phyloP scores from a whole-genome alignment of 176 grass and related monocot species.

The Pharus latifolius region DNA sequence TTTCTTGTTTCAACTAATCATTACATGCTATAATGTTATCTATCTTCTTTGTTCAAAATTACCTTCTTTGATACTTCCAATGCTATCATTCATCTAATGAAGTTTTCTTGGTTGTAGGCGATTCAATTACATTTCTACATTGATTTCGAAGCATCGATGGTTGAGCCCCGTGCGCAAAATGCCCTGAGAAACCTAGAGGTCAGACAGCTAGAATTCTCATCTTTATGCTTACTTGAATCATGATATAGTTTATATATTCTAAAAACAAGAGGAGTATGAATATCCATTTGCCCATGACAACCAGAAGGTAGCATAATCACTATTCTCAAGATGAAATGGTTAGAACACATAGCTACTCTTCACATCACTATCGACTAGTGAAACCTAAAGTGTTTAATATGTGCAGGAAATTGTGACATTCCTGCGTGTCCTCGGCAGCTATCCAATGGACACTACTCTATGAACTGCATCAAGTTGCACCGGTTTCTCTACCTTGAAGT shows the following conservation, averaged over 20 bases:
- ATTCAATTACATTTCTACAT: constrained; percentile 59
- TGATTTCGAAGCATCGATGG: constrained; percentile 59
- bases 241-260: neutral
- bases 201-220: neutral
- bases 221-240: neutral
- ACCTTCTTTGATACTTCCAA: neutral
- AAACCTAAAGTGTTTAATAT: neutral
- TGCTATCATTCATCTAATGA: neutral
- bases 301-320: neutral
- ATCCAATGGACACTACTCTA: constrained; percentile 22
- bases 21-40: neutral
- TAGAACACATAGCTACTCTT: neutral
- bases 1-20: neutral
- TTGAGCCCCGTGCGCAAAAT: constrained; percentile 48
- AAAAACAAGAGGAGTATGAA: neutral
- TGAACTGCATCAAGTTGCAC: neutral
- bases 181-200: constrained; percentile 48
- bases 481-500: neutral
- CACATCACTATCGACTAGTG: neutral
- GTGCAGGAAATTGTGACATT: constrained; percentile 42
- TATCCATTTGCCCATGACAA: neutral
- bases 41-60: neutral
- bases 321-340: neutral
- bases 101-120: constrained; percentile 20
- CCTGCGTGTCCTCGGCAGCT: constrained; percentile 43